Conservation (phyloP, 2,329 filamentous ascomycete genomes). For the Ciborinia camelliae region DNA sequence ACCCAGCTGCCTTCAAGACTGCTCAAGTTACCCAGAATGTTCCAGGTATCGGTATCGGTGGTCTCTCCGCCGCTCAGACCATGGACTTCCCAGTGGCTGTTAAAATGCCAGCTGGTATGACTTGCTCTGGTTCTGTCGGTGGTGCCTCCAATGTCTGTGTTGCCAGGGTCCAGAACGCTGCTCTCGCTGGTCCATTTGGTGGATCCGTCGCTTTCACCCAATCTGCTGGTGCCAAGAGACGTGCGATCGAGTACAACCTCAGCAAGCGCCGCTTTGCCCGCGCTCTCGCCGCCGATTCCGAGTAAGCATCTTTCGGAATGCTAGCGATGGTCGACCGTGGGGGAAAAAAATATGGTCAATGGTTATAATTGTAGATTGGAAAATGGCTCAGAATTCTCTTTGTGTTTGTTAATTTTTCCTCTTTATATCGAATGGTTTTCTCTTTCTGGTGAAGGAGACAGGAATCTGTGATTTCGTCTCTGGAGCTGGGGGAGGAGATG, state of each 20-base stretch:
- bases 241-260: conserved; percentile 54
- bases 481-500: neutral
- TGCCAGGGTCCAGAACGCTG: conserved; percentile 59
- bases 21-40: conserved; percentile 59
- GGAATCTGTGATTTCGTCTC: conserved; percentile 15
- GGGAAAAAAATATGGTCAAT: neutral
- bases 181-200: conserved; percentile 63
- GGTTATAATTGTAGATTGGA: conserved; percentile 5
- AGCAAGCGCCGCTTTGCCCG: conserved; percentile 39
- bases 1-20: conserved; percentile 56
- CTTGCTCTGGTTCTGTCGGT: conserved; percentile 57
- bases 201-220: conserved; percentile 65
- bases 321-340: neutral
- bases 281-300: conserved; percentile 23
- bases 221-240: conserved; percentile 55
- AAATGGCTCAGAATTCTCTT: conserved; percentile 10
- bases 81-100: conserved; percentile 64
- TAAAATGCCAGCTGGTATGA: conserved; percentile 65
- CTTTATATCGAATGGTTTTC: neutral
- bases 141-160: conserved; percentile 62
- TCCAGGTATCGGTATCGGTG: conserved; percentile 47
- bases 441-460: conserved; percentile 1
- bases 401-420: neutral
- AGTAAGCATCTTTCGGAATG: conserved; percentile 23
- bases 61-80: conserved; percentile 56